These are phyloP conservation scores for Microsporum audouinii DNA, from an alignment of 2,329 filamentous ascomycete species.

Conservation along the genomic window DNA sequence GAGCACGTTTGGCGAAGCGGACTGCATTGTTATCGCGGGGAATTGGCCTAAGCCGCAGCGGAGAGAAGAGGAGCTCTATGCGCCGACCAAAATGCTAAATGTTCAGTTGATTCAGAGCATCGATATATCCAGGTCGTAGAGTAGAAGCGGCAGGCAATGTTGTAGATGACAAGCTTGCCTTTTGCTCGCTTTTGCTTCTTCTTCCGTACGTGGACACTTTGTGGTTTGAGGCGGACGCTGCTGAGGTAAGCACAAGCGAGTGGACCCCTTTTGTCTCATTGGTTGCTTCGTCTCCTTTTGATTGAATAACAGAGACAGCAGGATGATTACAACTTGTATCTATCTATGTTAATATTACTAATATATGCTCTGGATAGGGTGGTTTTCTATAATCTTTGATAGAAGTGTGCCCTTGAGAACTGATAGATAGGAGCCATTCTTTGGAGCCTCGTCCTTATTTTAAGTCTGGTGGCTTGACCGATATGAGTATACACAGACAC, in stretches of 20 bases:
- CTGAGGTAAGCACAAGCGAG: constrained; percentile 21
- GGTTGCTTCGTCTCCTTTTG: constrained; percentile 20
- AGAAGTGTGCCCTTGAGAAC: too few relatives aligned
- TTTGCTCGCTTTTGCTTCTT: constrained; percentile 2
- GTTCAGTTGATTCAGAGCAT: not conserved
- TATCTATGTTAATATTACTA: not conserved
- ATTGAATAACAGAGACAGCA: not conserved
- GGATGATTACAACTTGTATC: not conserved
- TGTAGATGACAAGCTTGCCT: not conserved
- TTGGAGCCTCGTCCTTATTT: too few relatives aligned
- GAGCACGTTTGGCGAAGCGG: constrained; percentile 38
- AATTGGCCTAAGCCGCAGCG: constrained; percentile 33
- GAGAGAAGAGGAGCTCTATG: constrained; percentile 30
- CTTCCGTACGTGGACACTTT: constrained; percentile 31
- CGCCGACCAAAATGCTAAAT: constrained; percentile 17
- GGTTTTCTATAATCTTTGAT: too few relatives aligned
- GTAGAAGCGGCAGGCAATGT: not conserved
- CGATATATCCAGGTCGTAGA: not conserved
- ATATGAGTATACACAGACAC: too few relatives aligned
- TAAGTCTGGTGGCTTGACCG: too few relatives aligned
- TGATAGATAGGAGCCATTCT: too few relatives aligned
- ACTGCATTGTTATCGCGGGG: constrained; percentile 31
- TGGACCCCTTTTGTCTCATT: constrained; percentile 19
- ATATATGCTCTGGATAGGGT: not conserved
- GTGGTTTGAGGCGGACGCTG: constrained; percentile 18